Evolutionary conservation across 257 asterid species (phyloP), one percentile per base, ranked within the genome.

Genomic region (Capsicum pubescens): DNA sequence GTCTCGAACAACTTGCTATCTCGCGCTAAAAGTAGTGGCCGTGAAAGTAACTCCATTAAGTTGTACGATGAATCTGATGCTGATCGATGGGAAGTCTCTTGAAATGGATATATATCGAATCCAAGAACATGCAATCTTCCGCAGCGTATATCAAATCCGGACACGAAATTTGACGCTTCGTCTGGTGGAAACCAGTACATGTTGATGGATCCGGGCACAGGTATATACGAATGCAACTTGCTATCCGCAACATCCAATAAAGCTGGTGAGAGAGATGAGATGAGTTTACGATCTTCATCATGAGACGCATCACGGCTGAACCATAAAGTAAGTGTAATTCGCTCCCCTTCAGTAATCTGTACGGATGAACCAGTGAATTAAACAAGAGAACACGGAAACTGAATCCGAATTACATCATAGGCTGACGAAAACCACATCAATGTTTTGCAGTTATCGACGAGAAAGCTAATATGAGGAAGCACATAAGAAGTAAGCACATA

Each of bases 181-280:
- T 92, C 92, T 0, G 98, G 97, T 77, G 98, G 99, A 88, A 92
- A 94, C 99, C 98, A 94, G 87, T 94, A 93, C 99, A 95, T 95
- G 81, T 90, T 90, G 54, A 81, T 89, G 76, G 98, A 88, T 76
- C 92, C 97, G 26, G 90, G 93, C 44, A 72, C 4, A 7, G 98
- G 98, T 81, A 90, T 68, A 86, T 84, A 84, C 4, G 92, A 85
- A 69, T 80, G 80, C 58, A 82, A 86, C 6, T 88, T 76, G 79
- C 81, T 17, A 3, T 84, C 57, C 19, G 84, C 64, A 84, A 81
- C 85, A 84, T 83, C 83, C 14, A 59, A 83, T 10, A 84, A 87
- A 86, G 7, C 81, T 83, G 86, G 87, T 32, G 96, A 89, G 79
- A 95, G 93, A 87, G 91, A 88, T 44, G 69, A 83, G 19, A 95